Base-by-base conservation (phyloP, 768 basidiomycete genomes). In the Phanerochaete sordida region DNA sequence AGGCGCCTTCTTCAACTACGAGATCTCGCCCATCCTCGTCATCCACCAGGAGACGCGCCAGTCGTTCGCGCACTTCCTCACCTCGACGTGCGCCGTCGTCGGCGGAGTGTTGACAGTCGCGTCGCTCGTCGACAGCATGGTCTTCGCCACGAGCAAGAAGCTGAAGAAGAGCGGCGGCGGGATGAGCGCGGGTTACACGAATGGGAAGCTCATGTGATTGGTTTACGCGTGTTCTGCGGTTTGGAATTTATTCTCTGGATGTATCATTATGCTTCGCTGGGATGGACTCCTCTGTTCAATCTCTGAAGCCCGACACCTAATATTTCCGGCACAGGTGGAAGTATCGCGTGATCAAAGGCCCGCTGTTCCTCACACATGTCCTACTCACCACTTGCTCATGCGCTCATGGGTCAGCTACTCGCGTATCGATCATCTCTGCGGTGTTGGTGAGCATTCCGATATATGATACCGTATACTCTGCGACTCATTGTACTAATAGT, bases 71-170 rank as follows among this genome's bases (percentile, higher is more conserved):
- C 97, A 99, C 76, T 98, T 98, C 81, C 76, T 98, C 27, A 98
- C 97, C 46, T 98, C 95, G 91, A 95, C 95, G 26, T 97, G 95
- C 70, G 97, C 97, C 1, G 98, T 99, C 68, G 88, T 99, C 28
- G 97, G 97, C 65, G 97, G 97, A 66, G 95, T 98, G 3, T 76
- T 99, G 61, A 99, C 97, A 4, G 88, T 99, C 21, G 95, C 95
- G 19, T 89, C 91, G 0, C 76, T 99, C 15, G 65, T 98, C 54
- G 97, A 98, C 73, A 84, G 90, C 61, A 76, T 91, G 53, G 81
- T 97, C 59, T 98, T 96, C 71, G 90, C 88, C 16, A 89, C 94
- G 31, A 81, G 84, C 54, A 84, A 86, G 62, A 82, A 80, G 48
- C 70, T 98, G 62, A 92, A 91, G 74, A 90, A 87, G 75, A 77